Evolutionary conservation across 2,329 filamentous ascomycete genomes (phyloP).

Genomic region (Colletotrichum sp.): DNA sequence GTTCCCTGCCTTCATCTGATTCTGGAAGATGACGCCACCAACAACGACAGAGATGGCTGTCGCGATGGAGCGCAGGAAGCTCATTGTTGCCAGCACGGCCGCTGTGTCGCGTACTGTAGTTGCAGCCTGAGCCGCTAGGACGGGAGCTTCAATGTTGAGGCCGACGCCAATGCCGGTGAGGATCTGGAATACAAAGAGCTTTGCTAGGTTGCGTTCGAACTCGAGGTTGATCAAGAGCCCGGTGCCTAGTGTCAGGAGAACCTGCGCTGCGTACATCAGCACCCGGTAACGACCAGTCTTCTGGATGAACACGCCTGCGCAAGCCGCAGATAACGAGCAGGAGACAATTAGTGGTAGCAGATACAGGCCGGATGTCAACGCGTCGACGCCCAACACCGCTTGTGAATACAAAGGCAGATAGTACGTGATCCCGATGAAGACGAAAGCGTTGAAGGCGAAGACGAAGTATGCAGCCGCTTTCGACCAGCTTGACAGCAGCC

Average conservation of each 20-base stretch:
- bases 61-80: constrained; percentile 71
- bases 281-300: constrained; percentile 70
- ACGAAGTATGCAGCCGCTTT: constrained; percentile 70
- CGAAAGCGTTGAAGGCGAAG: constrained; percentile 71
- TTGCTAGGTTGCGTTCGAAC: constrained; percentile 57
- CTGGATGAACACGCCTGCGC: constrained; percentile 46
- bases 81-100: constrained; percentile 70
- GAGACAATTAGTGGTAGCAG: constrained; percentile 34
- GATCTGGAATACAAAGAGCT: constrained; percentile 66
- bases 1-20: constrained; percentile 60
- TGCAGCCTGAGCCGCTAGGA: constrained; percentile 71
- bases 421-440: constrained; percentile 67
- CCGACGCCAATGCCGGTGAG: constrained; percentile 69
- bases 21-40: constrained; percentile 80
- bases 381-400: constrained; percentile 36
- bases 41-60: constrained; percentile 73
- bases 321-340: constrained; percentile 24
- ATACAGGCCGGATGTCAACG: constrained; percentile 36
- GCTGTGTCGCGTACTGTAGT: constrained; percentile 62
- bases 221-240: constrained; percentile 69
- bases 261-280: constrained; percentile 63
- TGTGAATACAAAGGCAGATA: constrained; percentile 55
- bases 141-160: constrained; percentile 71
- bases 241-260: constrained; percentile 67
- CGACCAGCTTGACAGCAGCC: constrained; percentile 47